Percentiles rank a stretch among this genome's conserved stretches.
These are phyloP conservation scores for Fusarium heterosporum DNA, from an alignment of 2,329 filamentous ascomycete genomes.

Conservation along the genomic window DNA sequence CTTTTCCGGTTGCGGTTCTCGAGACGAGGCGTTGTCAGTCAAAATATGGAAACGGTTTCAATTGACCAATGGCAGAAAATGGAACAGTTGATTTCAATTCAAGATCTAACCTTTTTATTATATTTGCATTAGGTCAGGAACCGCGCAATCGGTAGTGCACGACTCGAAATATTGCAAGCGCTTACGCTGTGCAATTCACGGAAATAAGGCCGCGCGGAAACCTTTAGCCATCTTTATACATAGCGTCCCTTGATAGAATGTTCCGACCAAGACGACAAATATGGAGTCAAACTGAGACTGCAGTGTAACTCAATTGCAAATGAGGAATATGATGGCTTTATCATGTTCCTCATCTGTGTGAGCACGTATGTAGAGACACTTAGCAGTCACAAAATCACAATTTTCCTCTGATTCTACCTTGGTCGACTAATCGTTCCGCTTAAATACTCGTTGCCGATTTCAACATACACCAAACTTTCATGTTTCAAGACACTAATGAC, in stretches of 20 bases:
- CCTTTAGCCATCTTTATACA: background rate
- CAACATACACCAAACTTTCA: too few relatives aligned
- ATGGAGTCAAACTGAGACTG: background rate
- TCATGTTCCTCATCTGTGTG: too few relatives aligned
- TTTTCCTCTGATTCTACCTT: too few relatives aligned
- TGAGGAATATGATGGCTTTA: background rate
- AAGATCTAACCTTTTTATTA: background rate
- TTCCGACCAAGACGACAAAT: background rate
- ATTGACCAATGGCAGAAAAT: background rate
- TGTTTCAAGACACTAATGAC: too few relatives aligned
- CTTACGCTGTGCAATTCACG: background rate
- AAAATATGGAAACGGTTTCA: background rate
- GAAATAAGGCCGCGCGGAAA: background rate
- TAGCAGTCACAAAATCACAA: too few relatives aligned
- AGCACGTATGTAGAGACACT: too few relatives aligned
- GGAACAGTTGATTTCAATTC: background rate
- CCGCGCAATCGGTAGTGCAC: background rate
- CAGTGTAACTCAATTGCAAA: background rate
- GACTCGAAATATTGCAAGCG: background rate
- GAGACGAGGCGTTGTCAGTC: background rate
- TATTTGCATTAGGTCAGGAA: background rate
- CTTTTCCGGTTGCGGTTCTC: conserved; percentile 6
- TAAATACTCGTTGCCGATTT: too few relatives aligned
- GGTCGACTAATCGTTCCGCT: too few relatives aligned
- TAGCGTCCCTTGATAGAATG: conserved; percentile 8